phyloP scores from a whole-genome alignment of 805 yeast species.

The Teunomyces kruisii region DNA sequence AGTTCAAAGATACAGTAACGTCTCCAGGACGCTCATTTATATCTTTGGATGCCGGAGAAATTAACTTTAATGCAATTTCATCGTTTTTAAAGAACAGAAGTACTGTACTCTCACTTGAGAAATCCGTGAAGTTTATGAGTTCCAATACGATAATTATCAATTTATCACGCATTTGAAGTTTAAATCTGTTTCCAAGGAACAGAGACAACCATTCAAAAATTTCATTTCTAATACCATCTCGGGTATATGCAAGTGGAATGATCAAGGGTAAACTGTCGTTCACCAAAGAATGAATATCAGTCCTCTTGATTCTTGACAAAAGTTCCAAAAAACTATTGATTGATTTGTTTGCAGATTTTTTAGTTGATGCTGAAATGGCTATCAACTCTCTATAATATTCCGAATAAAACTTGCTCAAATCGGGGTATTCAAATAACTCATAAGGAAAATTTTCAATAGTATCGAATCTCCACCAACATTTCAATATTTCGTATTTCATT shows the following conservation, averaged over 20 bases:
- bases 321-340: constrained; percentile 5
- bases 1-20: constrained; percentile 20
- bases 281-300: constrained; percentile 19
- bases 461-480: constrained; percentile 43
- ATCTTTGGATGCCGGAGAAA: constrained; percentile 1
- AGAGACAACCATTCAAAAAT: constrained; percentile 19
- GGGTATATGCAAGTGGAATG: constrained; percentile 45
- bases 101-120: constrained; percentile 25
- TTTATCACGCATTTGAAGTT: constrained; percentile 21
- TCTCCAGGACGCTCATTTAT: constrained; percentile 12
- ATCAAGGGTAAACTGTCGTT: constrained; percentile 35
- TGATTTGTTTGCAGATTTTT: constrained; percentile 10
- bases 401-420: constrained; percentile 26
- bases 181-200: constrained; percentile 19
- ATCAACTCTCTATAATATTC: constrained; percentile 36
- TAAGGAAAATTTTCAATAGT: constrained; percentile 40
- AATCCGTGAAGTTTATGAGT: constrained; percentile 40
- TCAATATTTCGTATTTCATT: constrained; percentile 36
- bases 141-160: constrained; percentile 34
- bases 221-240: constrained; percentile 35
- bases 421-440: constrained; percentile 36
- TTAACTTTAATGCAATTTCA: constrained; percentile 7
- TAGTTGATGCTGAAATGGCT: constrained; percentile 32
- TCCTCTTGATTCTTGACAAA: constrained; percentile 15
- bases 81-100: constrained; percentile 9